Evolutionary conservation across 1,284 basidiomycete genomes (phyloP), one percentile per base, ranked within the genome.

Genomic region (Cystobasidiaceae sp.): DNA sequence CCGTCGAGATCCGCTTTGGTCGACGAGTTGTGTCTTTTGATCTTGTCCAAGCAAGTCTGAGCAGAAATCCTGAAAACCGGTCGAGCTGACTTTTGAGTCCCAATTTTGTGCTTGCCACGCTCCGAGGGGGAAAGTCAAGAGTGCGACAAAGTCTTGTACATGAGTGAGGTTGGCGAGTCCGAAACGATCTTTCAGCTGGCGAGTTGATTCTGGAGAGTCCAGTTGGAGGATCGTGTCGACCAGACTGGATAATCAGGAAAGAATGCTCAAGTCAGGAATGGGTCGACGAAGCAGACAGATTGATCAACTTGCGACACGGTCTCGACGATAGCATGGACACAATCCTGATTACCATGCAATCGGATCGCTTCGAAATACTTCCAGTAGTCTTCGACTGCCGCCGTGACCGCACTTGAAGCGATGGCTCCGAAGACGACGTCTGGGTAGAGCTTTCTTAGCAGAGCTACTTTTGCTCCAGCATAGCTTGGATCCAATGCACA

Each of bases 381-480:
- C 70, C 69, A 72, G 21, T 65, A 72, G 37, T 72, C 70, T 2
- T 59, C 37, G 19, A 72, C 67, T 0, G 72, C 71, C 1, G 70
- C 63, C 21, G 74, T 72, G 0, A 77, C 78, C 0, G 74, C 77
- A 11, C 73, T 75, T 7, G 88, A 90, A 0, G 92, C 91, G 69
- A 97, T 94, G 0, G 90, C 88, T 19, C 93, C 94, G 77, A 83
- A 93, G 3, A 93, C 89, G 11, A 93, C 80, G 27, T 94, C 84
- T 0, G 93, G 93, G 73, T 91, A 91, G 9, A 92, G 80, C 32
- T 90, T 79, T 54, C 84, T 85, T 87, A 97, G 92, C 73, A 97
- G 91, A 0, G 94, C 94, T 0, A 92, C 87, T 17, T 93, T 85
- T 4, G 91, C 93, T 54, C 94, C 94, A 87, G 49, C 59, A 61